These are phyloP conservation scores for Marasmius fiardii DNA, from an alignment of 1,284 basidiomycete species.

Conservation along the genomic window DNA sequence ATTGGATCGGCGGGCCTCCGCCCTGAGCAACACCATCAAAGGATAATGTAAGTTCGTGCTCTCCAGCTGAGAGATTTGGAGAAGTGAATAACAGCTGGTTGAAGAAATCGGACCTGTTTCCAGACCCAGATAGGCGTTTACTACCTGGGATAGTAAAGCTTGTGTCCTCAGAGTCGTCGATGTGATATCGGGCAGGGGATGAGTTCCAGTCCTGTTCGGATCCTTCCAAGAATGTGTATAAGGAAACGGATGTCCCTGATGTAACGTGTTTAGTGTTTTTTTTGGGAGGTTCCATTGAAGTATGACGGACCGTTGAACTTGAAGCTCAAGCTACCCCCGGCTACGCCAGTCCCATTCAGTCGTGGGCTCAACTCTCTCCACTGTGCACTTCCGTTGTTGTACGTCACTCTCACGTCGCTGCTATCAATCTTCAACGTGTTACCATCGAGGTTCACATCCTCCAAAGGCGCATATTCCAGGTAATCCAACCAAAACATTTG, in stretches of 20 bases:
- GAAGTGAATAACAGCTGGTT: conserved; percentile 27
- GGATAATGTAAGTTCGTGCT: conserved; percentile 22
- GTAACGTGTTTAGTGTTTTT: not conserved
- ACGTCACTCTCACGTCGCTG: conserved; percentile 21
- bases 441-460: conserved; percentile 20
- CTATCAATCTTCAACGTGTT: not conserved
- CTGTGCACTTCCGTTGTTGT: not conserved
- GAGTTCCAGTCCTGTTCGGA: not conserved
- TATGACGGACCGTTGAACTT: conserved; percentile 24
- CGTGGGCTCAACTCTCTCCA: not conserved
- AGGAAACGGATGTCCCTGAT: conserved; percentile 21
- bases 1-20: conserved; percentile 22
- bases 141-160: conserved; percentile 19
- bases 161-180: conserved; percentile 20
- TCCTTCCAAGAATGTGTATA: not conserved
- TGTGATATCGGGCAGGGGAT: conserved; percentile 21
- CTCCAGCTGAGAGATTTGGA: conserved; percentile 18
- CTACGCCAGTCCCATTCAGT: not conserved
- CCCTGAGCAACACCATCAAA: conserved; percentile 16
- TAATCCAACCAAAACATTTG: conserved; percentile 28
- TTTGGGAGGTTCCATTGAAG: not conserved
- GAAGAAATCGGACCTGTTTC: not conserved
- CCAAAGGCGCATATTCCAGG: conserved; percentile 23
- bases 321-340: conserved; percentile 8
- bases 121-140: not conserved